Evolutionary conservation across 495 filamentous ascomycete genomes (phyloP).

Genomic region (Thozetella sp.): DNA sequence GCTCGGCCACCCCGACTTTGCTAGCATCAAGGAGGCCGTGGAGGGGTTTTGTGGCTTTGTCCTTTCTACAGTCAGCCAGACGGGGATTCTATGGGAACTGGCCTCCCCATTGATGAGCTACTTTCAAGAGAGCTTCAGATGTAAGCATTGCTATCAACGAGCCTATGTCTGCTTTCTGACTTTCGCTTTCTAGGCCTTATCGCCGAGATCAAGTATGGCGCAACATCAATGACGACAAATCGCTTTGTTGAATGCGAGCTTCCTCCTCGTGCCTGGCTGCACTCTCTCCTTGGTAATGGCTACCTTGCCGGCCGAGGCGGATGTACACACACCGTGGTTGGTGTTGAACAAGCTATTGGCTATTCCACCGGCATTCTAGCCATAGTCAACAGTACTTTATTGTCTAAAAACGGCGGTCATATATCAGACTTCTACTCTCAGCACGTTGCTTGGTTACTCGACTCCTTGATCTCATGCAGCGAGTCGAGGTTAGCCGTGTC

Average conservation of each 20-base stretch:
- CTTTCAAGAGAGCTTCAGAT: slow-evolving; percentile 36
- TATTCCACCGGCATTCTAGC: slow-evolving; percentile 21
- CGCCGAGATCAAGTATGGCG: slow-evolving; percentile 8
- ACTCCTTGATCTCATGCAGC: slow-evolving; percentile 30
- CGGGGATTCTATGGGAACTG: slow-evolving; percentile 44
- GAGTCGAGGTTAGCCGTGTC: slow-evolving; percentile 23
- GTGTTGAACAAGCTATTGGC: slow-evolving; percentile 22
- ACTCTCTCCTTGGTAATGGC: slow-evolving; percentile 5
- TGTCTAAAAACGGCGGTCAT: background rate
- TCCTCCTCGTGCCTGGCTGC: slow-evolving; percentile 18
- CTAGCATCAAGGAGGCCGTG: slow-evolving; percentile 45
- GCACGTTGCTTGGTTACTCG: slow-evolving; percentile 33
- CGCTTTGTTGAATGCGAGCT: slow-evolving; percentile 14
- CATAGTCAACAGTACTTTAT: slow-evolving; percentile 16
- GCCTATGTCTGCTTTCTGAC: background rate
- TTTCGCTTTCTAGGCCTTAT: slow-evolving; percentile 16
- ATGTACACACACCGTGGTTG: slow-evolving; percentile 14
- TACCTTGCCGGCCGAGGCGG: slow-evolving; percentile 6
- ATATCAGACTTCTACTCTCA: slow-evolving; percentile 16
- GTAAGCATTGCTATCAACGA: slow-evolving; percentile 25
- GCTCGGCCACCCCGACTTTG: slow-evolving; percentile 46
- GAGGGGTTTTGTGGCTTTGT: slow-evolving; percentile 50
- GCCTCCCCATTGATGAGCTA: slow-evolving; percentile 41
- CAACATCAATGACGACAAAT: background rate
- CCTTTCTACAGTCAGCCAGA: slow-evolving; percentile 33